A percentile compares a stretch with the other conserved stretches of the same genome.
These are phyloP conservation scores for Saccharum officinarum DNA, from an alignment of 176 grass and related monocot species.

Conservation along the genomic window DNA sequence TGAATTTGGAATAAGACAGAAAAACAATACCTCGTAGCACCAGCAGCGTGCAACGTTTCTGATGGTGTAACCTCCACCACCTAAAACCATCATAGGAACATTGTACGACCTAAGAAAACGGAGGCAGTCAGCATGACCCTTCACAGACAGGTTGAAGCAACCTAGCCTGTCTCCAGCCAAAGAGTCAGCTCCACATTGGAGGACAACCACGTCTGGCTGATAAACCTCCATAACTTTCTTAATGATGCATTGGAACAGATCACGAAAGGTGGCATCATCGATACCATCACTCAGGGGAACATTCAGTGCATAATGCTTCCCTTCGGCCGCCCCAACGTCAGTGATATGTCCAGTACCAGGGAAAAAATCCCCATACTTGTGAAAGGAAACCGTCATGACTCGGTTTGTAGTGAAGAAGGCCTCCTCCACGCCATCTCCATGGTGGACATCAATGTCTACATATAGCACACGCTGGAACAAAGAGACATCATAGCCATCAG, in stretches of 20 bases:
- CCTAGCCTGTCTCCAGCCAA: constrained; percentile 89
- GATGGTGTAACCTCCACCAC: constrained; percentile 93
- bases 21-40: constrained; percentile 81
- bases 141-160: constrained; percentile 93
- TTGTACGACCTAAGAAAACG: constrained; percentile 87
- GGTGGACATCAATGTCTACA: constrained; percentile 96
- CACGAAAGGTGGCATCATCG: constrained; percentile 74
- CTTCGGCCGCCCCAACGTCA: constrained; percentile 59
- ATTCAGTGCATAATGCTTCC: constrained; percentile 87
- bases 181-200: constrained; percentile 91
- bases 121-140: constrained; percentile 87
- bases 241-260: constrained; percentile 74
- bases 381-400: constrained; percentile 95
- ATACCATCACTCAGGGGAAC: constrained; percentile 90
- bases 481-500: constrained; percentile 33
- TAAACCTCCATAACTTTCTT: constrained; percentile 85
- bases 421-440: constrained; percentile 95
- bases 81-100: constrained; percentile 87
- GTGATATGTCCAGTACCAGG: constrained; percentile 88
- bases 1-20: not conserved
- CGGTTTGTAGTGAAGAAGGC: constrained; percentile 93
- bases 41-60: constrained; percentile 96
- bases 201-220: constrained; percentile 83
- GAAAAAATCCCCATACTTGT: constrained; percentile 94
- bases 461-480: constrained; percentile 83